Evolutionary conservation across 805 yeast genomes (phyloP).

Genomic region (Wickerhamomyces hampshirensis): DNA sequence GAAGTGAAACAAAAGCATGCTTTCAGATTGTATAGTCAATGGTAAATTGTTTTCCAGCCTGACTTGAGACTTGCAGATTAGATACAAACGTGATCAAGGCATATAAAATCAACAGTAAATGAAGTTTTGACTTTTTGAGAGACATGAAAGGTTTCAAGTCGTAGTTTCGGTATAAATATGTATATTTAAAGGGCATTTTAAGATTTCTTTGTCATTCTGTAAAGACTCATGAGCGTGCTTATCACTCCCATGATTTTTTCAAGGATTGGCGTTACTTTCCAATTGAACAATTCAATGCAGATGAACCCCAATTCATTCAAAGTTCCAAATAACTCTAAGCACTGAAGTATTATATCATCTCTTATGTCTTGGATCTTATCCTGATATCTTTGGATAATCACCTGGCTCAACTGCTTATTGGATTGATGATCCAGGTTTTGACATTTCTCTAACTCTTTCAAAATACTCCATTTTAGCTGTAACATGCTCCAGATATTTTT

Average conservation of each 20-base stretch:
- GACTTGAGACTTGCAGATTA: no score
- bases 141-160: no score
- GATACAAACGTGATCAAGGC: no score
- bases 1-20: no score
- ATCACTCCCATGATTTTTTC: slow-evolving; percentile 14
- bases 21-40: no score
- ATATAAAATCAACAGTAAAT: no score
- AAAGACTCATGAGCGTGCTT: slow-evolving; percentile 14
- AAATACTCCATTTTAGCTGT: slow-evolving; percentile 6
- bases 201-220: slow-evolving; percentile 18
- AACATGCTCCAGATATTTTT: slow-evolving; percentile 5
- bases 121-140: no score
- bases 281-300: slow-evolving; percentile 14
- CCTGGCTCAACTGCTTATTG: slow-evolving; percentile 1
- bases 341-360: slow-evolving; percentile 5
- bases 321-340: slow-evolving; percentile 13
- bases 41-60: no score
- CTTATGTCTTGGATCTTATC: slow-evolving; percentile 9
- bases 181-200: no score
- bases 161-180: no score
- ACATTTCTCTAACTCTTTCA: slow-evolving; percentile 4
- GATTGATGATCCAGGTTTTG: background rate
- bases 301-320: slow-evolving; percentile 19
- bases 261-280: slow-evolving; percentile 10
- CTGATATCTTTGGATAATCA: slow-evolving; percentile 13